These are phyloP conservation scores for Boletus tomentosulus DNA, from an alignment of 768 basidiomycete genomes.

Conservation along the genomic window DNA sequence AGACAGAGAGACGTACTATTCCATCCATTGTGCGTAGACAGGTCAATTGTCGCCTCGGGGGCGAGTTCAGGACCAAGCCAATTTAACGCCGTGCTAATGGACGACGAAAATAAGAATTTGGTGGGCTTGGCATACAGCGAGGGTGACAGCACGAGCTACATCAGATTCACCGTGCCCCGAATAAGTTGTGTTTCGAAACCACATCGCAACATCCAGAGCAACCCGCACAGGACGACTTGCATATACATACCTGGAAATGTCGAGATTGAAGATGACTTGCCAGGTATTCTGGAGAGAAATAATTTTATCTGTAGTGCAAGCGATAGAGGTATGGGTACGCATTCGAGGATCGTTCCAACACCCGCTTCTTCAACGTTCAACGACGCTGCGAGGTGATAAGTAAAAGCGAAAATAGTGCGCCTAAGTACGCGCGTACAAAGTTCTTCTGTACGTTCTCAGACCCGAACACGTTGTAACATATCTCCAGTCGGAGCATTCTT, in stretches of 20 bases:
- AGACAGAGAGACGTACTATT: slow-evolving; percentile 24
- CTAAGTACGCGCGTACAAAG: too few species aligned
- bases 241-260: slow-evolving; percentile 22
- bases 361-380: too few species aligned
- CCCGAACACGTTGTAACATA: too few species aligned
- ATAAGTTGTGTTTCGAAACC: slow-evolving; percentile 43
- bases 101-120: slow-evolving; percentile 51
- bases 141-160: slow-evolving; percentile 41
- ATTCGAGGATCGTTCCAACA: slow-evolving; percentile 3
- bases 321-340: not conserved
- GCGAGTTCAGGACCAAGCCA: slow-evolving; percentile 20
- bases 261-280: slow-evolving; percentile 53
- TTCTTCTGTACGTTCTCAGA: too few species aligned
- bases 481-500: too few species aligned
- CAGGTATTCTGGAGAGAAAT: slow-evolving; percentile 42
- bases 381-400: too few species aligned
- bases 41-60: slow-evolving; percentile 24
- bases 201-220: slow-evolving; percentile 1
- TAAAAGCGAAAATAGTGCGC: too few species aligned
- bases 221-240: not conserved
- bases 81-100: slow-evolving; percentile 34
- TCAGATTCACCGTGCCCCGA: slow-evolving; percentile 47
- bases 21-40: slow-evolving; percentile 29
- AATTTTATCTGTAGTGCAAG: not conserved
- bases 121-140: slow-evolving; percentile 33